Evolutionary conservation across 2,329 filamentous ascomycete genomes (phyloP).

Genomic region (Fusarium goolgardi): DNA sequence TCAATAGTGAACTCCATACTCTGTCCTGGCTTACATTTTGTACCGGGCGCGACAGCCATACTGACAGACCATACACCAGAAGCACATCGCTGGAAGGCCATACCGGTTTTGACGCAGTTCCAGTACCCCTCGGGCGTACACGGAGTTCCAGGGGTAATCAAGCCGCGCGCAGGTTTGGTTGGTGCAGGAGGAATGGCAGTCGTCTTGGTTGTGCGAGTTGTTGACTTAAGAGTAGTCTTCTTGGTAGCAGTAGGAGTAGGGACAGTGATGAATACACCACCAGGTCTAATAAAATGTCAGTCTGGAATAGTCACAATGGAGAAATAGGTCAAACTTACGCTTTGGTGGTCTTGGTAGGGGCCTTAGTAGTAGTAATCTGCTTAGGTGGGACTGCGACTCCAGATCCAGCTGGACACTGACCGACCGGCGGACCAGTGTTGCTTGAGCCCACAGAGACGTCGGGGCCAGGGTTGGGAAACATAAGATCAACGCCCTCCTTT

Average conservation of each 20-base stretch:
- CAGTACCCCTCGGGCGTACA: slow-evolving; percentile 47
- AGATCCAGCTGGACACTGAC: slow-evolving; percentile 31
- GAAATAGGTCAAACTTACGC: slow-evolving; percentile 3
- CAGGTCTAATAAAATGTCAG: slow-evolving; percentile 1
- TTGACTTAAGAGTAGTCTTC: slow-evolving; percentile 30
- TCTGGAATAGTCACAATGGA: not conserved
- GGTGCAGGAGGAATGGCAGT: slow-evolving; percentile 12
- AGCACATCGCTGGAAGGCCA: slow-evolving; percentile 68
- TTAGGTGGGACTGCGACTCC: slow-evolving; percentile 37
- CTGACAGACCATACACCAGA: slow-evolving; percentile 64
- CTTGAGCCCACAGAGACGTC: slow-evolving; percentile 54
- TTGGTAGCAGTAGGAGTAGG: slow-evolving; percentile 7
- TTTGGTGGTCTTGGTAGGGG: slow-evolving; percentile 22
- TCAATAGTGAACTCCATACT: slow-evolving; percentile 38
- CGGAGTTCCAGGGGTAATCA: slow-evolving; percentile 23
- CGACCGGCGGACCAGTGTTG: slow-evolving; percentile 45
- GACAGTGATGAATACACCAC: slow-evolving; percentile 27
- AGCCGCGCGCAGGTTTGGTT: slow-evolving; percentile 18
- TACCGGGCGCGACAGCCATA: slow-evolving; percentile 64
- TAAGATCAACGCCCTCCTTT: slow-evolving; percentile 65
- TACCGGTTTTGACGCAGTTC: slow-evolving; percentile 33
- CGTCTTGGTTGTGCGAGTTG: slow-evolving; percentile 24
- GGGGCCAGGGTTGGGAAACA: slow-evolving; percentile 69
- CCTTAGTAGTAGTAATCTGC: slow-evolving; percentile 10
- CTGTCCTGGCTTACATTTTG: slow-evolving; percentile 57